phyloP scores from a whole-genome alignment of 2,329 filamentous ascomycete genomes.

The Neofusicoccum ribis region DNA sequence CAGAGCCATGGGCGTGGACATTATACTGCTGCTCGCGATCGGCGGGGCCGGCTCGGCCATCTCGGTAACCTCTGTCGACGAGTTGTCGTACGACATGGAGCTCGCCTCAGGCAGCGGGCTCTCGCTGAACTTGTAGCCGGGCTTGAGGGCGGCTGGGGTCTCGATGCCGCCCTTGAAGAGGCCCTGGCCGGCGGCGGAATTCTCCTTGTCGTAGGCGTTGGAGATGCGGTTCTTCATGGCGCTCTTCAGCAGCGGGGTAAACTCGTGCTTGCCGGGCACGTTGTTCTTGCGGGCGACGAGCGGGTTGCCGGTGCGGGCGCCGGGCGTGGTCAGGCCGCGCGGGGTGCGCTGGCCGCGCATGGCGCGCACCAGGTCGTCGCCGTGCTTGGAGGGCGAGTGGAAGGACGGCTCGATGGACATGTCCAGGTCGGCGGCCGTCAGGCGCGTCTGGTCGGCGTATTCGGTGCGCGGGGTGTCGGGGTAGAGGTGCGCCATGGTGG shows the following conservation, averaged over 20 bases:
- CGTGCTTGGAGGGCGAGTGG: conserved; percentile 72
- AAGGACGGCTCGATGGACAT: conserved; percentile 88
- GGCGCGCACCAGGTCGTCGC: conserved; percentile 71
- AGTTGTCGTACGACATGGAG: conserved; percentile 60
- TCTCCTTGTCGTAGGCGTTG: conserved; percentile 36
- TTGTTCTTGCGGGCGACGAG: background rate
- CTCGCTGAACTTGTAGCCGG: conserved; percentile 65
- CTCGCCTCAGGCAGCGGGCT: conserved; percentile 78
- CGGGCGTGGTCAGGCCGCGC: conserved; percentile 70
- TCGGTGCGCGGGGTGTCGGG: conserved; percentile 88
- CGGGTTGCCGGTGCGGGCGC: conserved; percentile 64
- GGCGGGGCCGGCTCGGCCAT: conserved; percentile 69
- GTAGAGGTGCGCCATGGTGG: conserved; percentile 47
- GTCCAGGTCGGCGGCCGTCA: conserved; percentile 71
- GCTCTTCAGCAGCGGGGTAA: conserved; percentile 88
- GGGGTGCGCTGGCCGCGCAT: conserved; percentile 51
- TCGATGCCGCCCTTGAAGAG: conserved; percentile 38
- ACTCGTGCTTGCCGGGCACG: conserved; percentile 66
- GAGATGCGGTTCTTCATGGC: conserved; percentile 68
- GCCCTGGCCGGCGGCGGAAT: conserved; percentile 33
- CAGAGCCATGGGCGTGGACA: conserved; percentile 77
- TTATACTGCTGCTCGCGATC: conserved; percentile 72
- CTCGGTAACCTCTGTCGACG: background rate
- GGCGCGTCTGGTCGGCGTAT: conserved; percentile 75
- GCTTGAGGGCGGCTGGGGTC: conserved; percentile 68